Percentiles rank a stretch among this genome's conserved stretches.
Evolutionary conservation across 805 yeast genomes (phyloP).

Genomic region (Barnettozyma vustinii): DNA sequence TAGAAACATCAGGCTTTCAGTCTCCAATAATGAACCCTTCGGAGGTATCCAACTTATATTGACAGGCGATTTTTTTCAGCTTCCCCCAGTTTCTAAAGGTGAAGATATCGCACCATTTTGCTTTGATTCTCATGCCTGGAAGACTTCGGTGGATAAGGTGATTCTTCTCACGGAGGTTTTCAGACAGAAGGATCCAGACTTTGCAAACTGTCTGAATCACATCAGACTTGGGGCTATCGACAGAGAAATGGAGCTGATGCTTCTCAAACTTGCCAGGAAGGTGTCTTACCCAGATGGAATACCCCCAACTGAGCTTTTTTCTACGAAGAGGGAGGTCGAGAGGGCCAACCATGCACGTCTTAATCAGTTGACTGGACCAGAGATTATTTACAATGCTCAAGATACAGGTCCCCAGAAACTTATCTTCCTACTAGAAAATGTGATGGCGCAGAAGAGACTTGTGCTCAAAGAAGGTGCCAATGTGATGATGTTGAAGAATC

Average conservation of each 20-base stretch:
- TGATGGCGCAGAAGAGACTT: conserved; percentile 66
- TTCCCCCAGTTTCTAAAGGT: conserved; percentile 73
- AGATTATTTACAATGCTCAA: conserved; percentile 37
- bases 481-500: conserved; percentile 87
- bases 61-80: conserved; percentile 94
- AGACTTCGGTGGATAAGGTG: conserved; percentile 52
- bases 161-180: conserved; percentile 74
- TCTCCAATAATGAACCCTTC: conserved; percentile 56
- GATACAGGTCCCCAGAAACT: conserved; percentile 32
- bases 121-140: conserved; percentile 74
- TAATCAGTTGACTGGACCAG: conserved; percentile 41
- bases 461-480: conserved; percentile 81
- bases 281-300: conserved; percentile 66
- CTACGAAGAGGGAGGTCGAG: conserved; percentile 83
- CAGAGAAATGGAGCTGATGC: conserved; percentile 40
- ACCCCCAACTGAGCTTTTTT: conserved; percentile 82
- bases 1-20: conserved; percentile 37
- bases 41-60: conserved; percentile 89
- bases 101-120: conserved; percentile 45
- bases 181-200: conserved; percentile 78
- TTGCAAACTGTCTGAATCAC: conserved; percentile 75
- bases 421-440: conserved; percentile 38
- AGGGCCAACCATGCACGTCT: conserved; percentile 57
- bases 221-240: conserved; percentile 69
- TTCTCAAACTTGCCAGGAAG: conserved; percentile 50